Conservation (phyloP, 768 basidiomycete genomes). For the Filobasidium floriforme region DNA sequence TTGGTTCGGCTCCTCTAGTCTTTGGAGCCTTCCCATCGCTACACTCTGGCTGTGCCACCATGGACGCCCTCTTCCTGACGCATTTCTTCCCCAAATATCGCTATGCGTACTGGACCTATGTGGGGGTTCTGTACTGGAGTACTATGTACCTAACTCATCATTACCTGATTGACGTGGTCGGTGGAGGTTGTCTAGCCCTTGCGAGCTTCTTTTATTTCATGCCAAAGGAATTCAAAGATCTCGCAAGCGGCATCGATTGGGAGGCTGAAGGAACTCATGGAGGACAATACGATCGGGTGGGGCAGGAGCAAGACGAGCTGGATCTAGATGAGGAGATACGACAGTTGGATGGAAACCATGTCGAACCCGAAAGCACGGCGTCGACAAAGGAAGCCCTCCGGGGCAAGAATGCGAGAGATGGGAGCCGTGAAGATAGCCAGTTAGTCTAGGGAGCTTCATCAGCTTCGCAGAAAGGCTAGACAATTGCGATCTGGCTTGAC, state of each 20-base stretch:
- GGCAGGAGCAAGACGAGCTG: constrained; percentile 12
- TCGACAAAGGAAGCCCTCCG: no score
- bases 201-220: constrained; percentile 80
- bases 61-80: constrained; percentile 84
- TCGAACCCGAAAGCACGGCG: background rate
- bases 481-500: no score
- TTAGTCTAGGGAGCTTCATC: no score
- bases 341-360: background rate
- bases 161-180: constrained; percentile 96
- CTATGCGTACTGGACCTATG: constrained; percentile 71
- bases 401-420: no score
- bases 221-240: constrained; percentile 65
- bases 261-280: constrained; percentile 19
- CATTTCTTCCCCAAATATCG: constrained; percentile 80
- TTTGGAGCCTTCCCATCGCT: constrained; percentile 96
- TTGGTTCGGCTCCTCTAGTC: constrained; percentile 80
- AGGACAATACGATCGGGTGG: constrained; percentile 19
- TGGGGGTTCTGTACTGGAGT: constrained; percentile 83
- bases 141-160: constrained; percentile 99
- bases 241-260: constrained; percentile 39
- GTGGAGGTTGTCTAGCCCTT: constrained; percentile 82
- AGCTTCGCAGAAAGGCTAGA: no score
- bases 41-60: constrained; percentile 81
- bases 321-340: constrained; percentile 8
- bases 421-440: no score